Percentiles rank a stretch among this genome's conserved stretches.
Conservation (phyloP, 148 eudicot species). For the Chenopodium berlandieri region DNA sequence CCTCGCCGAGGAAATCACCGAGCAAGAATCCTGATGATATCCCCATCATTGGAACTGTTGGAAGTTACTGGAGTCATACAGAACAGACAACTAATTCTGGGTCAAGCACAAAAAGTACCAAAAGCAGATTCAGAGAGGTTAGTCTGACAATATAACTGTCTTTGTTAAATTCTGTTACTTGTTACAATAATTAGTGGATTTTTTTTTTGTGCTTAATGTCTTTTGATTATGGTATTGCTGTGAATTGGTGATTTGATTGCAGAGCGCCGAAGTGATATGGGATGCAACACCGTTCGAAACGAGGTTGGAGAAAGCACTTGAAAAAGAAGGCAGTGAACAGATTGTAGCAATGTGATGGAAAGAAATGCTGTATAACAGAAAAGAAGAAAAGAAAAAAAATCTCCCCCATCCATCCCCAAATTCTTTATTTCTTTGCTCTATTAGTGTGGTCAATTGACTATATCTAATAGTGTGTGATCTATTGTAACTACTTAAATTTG, state of each 20-base stretch:
- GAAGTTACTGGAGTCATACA: slow-evolving; percentile 69
- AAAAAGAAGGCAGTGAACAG: slow-evolving; percentile 26
- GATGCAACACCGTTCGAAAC: slow-evolving; percentile 46
- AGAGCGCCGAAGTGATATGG: slow-evolving; percentile 40
- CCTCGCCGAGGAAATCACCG: slow-evolving; percentile 45
- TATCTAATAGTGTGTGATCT: background rate
- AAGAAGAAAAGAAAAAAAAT: background rate
- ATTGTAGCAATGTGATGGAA: slow-evolving; percentile 5
- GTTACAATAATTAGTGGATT: background rate
- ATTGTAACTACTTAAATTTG: background rate
- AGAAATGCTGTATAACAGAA: background rate
- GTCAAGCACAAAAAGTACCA: slow-evolving; percentile 34
- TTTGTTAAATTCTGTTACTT: background rate
- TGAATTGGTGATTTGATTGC: slow-evolving; percentile 20
- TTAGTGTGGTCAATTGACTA: background rate
- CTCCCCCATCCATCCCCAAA: background rate
- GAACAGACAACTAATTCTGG: slow-evolving; percentile 29
- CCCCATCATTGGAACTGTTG: slow-evolving; percentile 59
- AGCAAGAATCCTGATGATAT: slow-evolving; percentile 44
- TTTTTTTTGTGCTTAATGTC: background rate
- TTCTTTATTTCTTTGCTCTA: slow-evolving; percentile 7
- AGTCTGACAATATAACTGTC: background rate
- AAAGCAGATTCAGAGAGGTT: slow-evolving; percentile 40
- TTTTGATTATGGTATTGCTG: slow-evolving; percentile 10
- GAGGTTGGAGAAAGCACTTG: slow-evolving; percentile 48